Percentiles rank a stretch among this genome's conserved stretches.
Conservation (phyloP, 176 grass and related monocot species). For the Musa schizocarpa region DNA sequence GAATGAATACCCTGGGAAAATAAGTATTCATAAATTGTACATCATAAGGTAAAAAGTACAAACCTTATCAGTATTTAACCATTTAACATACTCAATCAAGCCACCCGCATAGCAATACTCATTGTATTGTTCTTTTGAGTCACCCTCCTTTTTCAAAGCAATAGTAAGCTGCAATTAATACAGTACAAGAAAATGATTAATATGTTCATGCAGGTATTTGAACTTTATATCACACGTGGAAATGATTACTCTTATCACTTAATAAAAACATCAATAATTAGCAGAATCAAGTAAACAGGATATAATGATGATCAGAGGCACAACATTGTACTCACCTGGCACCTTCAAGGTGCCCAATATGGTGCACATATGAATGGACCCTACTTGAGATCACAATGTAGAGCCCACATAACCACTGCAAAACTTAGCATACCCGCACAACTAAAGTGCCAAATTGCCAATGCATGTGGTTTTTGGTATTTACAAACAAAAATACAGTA, state of each 20-base stretch:
- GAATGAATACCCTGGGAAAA: not conserved
- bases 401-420: not conserved
- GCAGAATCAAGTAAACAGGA: not conserved
- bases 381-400: not conserved
- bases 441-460: not conserved
- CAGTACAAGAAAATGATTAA: slow-evolving; percentile 7
- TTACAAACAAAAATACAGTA: not conserved
- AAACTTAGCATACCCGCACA: not conserved
- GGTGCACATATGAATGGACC: not conserved
- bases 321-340: not conserved
- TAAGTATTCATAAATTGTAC: not conserved
- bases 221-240: not conserved
- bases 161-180: slow-evolving; percentile 56
- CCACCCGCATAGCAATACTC: slow-evolving; percentile 91
- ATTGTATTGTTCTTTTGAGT: slow-evolving; percentile 52
- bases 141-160: slow-evolving; percentile 63
- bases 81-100: slow-evolving; percentile 89
- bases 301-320: not conserved
- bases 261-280: not conserved
- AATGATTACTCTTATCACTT: too few relatives aligned
- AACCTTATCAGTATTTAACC: slow-evolving; percentile 98
- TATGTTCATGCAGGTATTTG: not conserved
- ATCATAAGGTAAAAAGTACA: slow-evolving; percentile 5
- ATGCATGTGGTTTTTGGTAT: not conserved
- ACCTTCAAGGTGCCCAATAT: not conserved